These are phyloP conservation scores for Pezicula neosporulosa DNA, from an alignment of 2,329 filamentous ascomycete species.

Conservation along the genomic window DNA sequence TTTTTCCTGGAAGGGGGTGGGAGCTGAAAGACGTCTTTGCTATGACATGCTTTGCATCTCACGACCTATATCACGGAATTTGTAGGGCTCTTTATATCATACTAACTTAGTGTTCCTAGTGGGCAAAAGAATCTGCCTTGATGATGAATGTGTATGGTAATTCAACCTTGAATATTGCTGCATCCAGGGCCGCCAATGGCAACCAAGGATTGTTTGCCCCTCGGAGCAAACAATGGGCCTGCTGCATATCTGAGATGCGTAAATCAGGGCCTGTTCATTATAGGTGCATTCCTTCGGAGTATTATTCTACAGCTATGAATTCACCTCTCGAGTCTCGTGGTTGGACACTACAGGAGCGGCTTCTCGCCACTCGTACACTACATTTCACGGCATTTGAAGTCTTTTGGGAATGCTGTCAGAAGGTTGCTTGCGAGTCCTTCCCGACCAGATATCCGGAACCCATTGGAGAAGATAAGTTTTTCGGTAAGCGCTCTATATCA, in stretches of 20 bases:
- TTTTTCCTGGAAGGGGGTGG: too few species aligned
- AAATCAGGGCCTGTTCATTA: neutral
- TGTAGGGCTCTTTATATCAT: too few species aligned
- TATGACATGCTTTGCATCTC: too few species aligned
- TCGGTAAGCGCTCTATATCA: neutral
- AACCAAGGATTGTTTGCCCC: neutral
- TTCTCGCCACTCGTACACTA: neutral
- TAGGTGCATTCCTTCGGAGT: neutral
- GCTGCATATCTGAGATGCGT: neutral
- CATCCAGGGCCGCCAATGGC: neutral
- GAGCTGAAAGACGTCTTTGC: too few species aligned
- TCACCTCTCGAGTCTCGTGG: neutral
- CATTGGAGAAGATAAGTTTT: neutral
- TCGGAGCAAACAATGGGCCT: neutral
- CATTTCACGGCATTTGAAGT: slow-evolving; percentile 1
- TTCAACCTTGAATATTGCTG: neutral
- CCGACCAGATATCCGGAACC: neutral
- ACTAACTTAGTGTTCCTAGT: neutral
- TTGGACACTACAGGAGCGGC: slow-evolving; percentile 3
- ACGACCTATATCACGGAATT: too few species aligned
- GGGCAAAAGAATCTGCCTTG: neutral
- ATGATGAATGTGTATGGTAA: neutral
- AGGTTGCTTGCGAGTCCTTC: neutral
- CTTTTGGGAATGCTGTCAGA: slow-evolving; percentile 42
- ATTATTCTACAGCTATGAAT: neutral